Base-by-base conservation (phyloP, 495 filamentous ascomycete species). In the Neurospora sp. region DNA sequence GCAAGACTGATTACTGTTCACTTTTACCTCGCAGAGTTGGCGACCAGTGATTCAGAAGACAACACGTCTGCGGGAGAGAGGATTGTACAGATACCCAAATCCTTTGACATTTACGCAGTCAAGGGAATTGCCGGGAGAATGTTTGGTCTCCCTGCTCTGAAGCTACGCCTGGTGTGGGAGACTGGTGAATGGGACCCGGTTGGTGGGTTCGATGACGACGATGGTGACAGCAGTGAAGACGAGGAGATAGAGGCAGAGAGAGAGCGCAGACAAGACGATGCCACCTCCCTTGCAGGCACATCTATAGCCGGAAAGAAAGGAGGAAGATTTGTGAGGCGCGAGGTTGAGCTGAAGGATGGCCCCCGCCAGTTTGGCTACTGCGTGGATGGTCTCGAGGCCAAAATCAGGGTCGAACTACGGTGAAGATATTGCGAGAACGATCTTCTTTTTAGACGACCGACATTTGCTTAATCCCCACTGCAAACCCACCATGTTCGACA, bases 111-210 rank as follows among this genome's bases (percentile, higher is more conserved):
- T n/a, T 97, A 96, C 76, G 86, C 88, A 23, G 85, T 97, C 31
- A 92, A 96, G 78, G 92, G 91, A 0, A 83, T 97, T 18, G 91
- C 91, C 0, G 92, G 90, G 7, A 89, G 88, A 72, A 78, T 91
- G 75, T 94, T 96, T 80, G 85, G 84, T 9, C 77, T 94, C 38
- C 78, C 81, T 66, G 91, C 93, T 12, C 84, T 92, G 76, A 80
- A 82, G 44, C 81, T 94, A 69, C 84, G 86, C 73, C 77, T 99
- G 72, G 82, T 94, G 14, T 93, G 90, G 90, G 92, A 96, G 82
- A 95, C 93, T 20, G 90, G 92, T 71, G 92, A 96, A 79, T 91
- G 89, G 88, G 93, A 96, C 83, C 92, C 92, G 2, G 88, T 92
- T 40, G 88, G 84, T 20, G 87, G 87, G 70, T 89, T 88, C 76